Evolutionary conservation across 495 filamentous ascomycete genomes (phyloP).

Genomic region (Lepidopterella palustris): DNA sequence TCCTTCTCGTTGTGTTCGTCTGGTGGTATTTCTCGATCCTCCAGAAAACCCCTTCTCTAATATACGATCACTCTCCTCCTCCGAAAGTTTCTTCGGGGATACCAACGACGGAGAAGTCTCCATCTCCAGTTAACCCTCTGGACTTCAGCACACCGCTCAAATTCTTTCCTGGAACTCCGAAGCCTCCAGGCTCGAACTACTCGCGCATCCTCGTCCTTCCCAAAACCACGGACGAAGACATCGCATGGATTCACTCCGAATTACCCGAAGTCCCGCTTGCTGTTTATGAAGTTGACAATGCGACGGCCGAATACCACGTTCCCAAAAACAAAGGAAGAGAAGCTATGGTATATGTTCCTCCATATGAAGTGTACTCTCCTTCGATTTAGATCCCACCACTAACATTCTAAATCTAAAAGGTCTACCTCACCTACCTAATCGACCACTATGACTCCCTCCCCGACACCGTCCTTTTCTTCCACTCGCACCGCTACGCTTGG

Average conservation of each 20-base stretch:
- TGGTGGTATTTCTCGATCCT: slow-evolving; percentile 19
- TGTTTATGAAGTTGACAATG: slow-evolving; percentile 28
- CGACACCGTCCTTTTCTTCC: slow-evolving; percentile 26
- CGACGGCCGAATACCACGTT: slow-evolving; percentile 16
- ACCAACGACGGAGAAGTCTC: background rate
- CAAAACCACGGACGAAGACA: slow-evolving; percentile 23
- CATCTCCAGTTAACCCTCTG: slow-evolving; percentile 8
- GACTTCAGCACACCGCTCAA: slow-evolving; percentile 25
- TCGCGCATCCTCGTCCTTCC: slow-evolving; percentile 18
- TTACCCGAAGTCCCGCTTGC: slow-evolving; percentile 17
- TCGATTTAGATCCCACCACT: background rate
- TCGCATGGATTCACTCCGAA: slow-evolving; percentile 25
- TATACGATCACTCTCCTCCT: background rate
- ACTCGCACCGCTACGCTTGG: slow-evolving; percentile 29
- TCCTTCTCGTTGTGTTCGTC: slow-evolving; percentile 13
- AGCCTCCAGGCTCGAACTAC: slow-evolving; percentile 24
- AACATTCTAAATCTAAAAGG: slow-evolving; percentile 5
- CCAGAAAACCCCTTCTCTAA: background rate
- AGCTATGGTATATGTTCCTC: slow-evolving; percentile 22
- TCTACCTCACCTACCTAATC: slow-evolving; percentile 28
- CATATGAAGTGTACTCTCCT: background rate
- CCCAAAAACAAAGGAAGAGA: slow-evolving; percentile 30
- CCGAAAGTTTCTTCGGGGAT: background rate
- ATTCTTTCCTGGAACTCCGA: slow-evolving; percentile 13
- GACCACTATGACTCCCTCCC: slow-evolving; percentile 28